Evolutionary conservation across 345 rosid genomes (phyloP).

Genomic region (Raphanus sativus): DNA sequence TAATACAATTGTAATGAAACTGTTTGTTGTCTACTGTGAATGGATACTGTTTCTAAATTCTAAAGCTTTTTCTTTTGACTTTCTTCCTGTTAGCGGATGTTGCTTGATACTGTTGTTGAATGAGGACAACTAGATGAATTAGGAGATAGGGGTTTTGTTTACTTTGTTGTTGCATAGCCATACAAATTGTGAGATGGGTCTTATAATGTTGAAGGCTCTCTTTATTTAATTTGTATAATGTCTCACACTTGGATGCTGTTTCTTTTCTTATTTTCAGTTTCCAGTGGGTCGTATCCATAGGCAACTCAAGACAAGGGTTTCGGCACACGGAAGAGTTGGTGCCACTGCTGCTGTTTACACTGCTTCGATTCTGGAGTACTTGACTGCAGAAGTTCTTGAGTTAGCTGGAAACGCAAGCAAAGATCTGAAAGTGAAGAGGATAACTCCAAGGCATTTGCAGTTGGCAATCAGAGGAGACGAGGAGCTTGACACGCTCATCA

Average conservation of each 20-base stretch:
- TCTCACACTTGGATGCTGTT: background rate
- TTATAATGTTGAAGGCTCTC: background rate
- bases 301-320: background rate
- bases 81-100: no score
- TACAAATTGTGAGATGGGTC: background rate
- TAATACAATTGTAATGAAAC: background rate
- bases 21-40: background rate
- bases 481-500: background rate
- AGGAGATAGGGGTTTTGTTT: background rate
- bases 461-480: background rate
- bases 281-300: background rate
- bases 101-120: no score
- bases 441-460: background rate
- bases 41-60: no score
- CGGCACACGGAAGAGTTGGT: background rate
- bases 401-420: background rate
- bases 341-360: background rate
- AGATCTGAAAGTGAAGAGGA: background rate
- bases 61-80: no score
- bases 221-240: background rate
- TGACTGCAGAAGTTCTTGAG: background rate
- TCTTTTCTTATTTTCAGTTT: background rate
- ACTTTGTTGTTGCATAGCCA: background rate
- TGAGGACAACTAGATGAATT: background rate
- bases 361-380: background rate